Evolutionary conservation across 1,284 basidiomycete genomes (phyloP), one percentile per base, ranked within the genome.

Genomic region (Malassezia dermatis): DNA sequence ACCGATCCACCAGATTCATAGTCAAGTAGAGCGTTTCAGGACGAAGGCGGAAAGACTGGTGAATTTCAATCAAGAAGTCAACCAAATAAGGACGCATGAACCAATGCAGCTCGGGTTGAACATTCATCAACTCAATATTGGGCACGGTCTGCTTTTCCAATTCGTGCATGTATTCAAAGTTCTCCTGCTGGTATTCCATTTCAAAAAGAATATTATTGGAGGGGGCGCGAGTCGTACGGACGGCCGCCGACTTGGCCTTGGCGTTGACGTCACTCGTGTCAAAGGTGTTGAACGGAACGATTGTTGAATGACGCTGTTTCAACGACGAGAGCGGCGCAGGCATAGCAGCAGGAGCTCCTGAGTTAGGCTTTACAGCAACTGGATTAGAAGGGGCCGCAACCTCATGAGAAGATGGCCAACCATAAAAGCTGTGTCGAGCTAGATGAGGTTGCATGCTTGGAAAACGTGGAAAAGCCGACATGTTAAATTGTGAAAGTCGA

Each of bases 11-110:
- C 75, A 99, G 93, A 80, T 98, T 98, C 78, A 96, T 82, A 24
- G 93, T 88, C 73, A 99, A 86, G 78, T 95, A 98, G 58, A 99
- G 82, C 1, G 94, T 98, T 78, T 99, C 94, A 10, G 94, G 90
- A 32, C 93, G 88, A 39, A 99, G 83, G 41, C 90, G 64, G 60
- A 74, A 74, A 83, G 79, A 95, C 73, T 93, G 89, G 78, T 99
- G 94, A 64, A 98, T 88, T 77, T 98, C 94, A 75, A 99, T 86
- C 67, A 99, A 82, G 76, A 98, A 99, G 76, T 99, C 94, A 71
- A 98, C 89, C 40, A 99, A 83, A 79, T 88, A 94, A 24, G 90
- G 89, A n/a, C 94, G 88, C 94, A 98, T 98, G 77, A 75, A 77
- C 77, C 77, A 78, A 52, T 75, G 81, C 67, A 96, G 88, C 77